phyloP scores from a whole-genome alignment of 352 stramenopile genomes.

The Globisporangium cystogenes region DNA sequence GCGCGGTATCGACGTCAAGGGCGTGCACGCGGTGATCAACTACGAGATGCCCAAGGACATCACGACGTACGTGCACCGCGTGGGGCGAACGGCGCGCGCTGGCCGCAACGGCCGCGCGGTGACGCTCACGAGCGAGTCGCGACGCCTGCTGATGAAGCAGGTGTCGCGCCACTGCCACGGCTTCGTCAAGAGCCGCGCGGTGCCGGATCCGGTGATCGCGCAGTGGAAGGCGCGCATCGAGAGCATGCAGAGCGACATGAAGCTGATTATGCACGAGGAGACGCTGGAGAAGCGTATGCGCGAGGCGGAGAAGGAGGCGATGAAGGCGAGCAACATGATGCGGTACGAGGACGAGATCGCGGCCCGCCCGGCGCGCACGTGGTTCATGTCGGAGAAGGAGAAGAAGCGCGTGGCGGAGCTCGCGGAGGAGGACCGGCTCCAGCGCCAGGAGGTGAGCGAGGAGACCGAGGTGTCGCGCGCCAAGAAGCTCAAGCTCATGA shows the following conservation, averaged over 20 bases:
- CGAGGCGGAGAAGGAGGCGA: slow-evolving; percentile 85
- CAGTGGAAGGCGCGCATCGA: slow-evolving; percentile 86
- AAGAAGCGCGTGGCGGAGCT: slow-evolving; percentile 80
- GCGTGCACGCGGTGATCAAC: slow-evolving; percentile 98
- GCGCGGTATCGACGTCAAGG: slow-evolving; percentile 97
- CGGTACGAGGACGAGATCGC: slow-evolving; percentile 90
- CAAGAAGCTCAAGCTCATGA: slow-evolving; percentile 82
- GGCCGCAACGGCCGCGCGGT: slow-evolving; percentile 90
- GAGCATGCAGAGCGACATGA: slow-evolving; percentile 75
- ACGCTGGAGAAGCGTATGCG: slow-evolving; percentile 88
- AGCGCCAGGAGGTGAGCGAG: slow-evolving; percentile 24
- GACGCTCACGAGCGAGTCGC: slow-evolving; percentile 87
- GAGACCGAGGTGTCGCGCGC: slow-evolving; percentile 42
- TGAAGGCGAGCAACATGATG: slow-evolving; percentile 87
- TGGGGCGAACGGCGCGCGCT: slow-evolving; percentile 97
- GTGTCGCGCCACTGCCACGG: slow-evolving; percentile 84
- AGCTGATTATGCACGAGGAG: slow-evolving; percentile 83
- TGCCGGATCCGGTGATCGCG: slow-evolving; percentile 82
- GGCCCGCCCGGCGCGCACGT: slow-evolving; percentile 81
- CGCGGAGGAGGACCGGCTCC: slow-evolving; percentile 58
- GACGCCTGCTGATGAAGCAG: slow-evolving; percentile 94
- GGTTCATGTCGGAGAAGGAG: slow-evolving; percentile 90
- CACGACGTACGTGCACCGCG: slow-evolving; percentile 98
- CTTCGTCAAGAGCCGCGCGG: slow-evolving; percentile 89
- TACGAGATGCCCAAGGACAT: slow-evolving; percentile 99